These are phyloP conservation scores for Phytophthora chlamydospora DNA, from an alignment of 352 stramenopile genomes.

Conservation along the genomic window DNA sequence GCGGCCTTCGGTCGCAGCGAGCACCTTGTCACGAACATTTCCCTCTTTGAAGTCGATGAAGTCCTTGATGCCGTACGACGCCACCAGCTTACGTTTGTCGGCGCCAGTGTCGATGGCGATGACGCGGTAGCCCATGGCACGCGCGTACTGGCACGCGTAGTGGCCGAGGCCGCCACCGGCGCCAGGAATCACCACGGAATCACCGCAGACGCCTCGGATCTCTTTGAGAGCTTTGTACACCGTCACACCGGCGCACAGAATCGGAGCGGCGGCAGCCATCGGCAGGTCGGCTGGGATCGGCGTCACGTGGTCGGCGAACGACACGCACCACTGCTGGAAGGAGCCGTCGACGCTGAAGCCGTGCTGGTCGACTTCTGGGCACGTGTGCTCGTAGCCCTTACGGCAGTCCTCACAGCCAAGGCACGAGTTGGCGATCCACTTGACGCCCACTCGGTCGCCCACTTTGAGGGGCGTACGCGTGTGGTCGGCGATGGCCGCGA, in stretches of 20 bases:
- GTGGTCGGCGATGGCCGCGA: conserved; percentile 54
- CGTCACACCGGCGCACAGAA: conserved; percentile 89
- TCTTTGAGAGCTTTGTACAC: conserved; percentile 78
- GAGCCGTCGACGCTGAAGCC: conserved; percentile 45
- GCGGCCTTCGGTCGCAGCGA: conserved; percentile 40
- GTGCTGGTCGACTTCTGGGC: conserved; percentile 29
- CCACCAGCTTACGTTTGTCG: conserved; percentile 64
- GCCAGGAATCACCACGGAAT: conserved; percentile 64
- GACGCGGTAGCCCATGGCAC: conserved; percentile 67
- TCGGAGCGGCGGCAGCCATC: conserved; percentile 50
- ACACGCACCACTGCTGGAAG: conserved; percentile 65
- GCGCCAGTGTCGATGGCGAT: conserved; percentile 69
- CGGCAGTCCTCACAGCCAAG: conserved; percentile 53
- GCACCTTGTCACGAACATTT: conserved; percentile 45
- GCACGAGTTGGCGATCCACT: conserved; percentile 53
- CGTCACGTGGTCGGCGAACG: conserved; percentile 73
- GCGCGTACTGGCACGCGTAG: conserved; percentile 75
- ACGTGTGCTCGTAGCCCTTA: conserved; percentile 50
- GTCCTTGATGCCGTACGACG: conserved; percentile 64
- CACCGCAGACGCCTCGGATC: conserved; percentile 41
- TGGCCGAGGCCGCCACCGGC: conserved; percentile 76
- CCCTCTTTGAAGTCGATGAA: conserved; percentile 74
- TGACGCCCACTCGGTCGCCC: conserved; percentile 53
- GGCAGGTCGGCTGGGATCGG: conserved; percentile 60
- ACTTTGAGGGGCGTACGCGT: conserved; percentile 47